Evolutionary conservation across 805 yeast species (phyloP).

Genomic region (Hanseniaspora valbyensis): DNA sequence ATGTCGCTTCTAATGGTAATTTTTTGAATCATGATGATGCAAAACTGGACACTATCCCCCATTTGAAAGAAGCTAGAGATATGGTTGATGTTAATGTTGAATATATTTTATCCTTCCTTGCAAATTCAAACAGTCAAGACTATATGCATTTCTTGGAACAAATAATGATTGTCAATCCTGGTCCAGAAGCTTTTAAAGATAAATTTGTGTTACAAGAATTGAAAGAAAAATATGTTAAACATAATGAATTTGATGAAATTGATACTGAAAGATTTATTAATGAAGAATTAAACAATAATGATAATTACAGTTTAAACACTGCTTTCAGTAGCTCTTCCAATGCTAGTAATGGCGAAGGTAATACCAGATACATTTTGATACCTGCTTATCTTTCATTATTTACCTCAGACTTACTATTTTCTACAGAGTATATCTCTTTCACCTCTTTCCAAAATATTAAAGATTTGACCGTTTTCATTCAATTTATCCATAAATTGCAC

Average conservation of each 20-base stretch:
- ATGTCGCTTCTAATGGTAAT: background rate
- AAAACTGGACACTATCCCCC: slow-evolving; percentile 19
- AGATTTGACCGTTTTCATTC: slow-evolving; percentile 32
- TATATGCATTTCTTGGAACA: slow-evolving; percentile 30
- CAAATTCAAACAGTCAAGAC: slow-evolving; percentile 41
- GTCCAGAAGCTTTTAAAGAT: slow-evolving; percentile 11
- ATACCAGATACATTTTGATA: slow-evolving; percentile 18
- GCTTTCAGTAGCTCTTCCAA: background rate
- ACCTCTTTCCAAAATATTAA: slow-evolving; percentile 32
- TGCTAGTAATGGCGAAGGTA: background rate
- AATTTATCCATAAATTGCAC: slow-evolving; percentile 31
- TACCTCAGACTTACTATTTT: slow-evolving; percentile 33
- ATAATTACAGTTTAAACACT: slow-evolving; percentile 17
- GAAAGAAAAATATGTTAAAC: background rate
- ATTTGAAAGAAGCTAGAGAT: slow-evolving; percentile 23
- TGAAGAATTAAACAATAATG: slow-evolving; percentile 14
- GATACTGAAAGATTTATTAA: slow-evolving; percentile 5
- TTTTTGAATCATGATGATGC: slow-evolving; percentile 8
- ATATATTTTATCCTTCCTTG: slow-evolving; percentile 35
- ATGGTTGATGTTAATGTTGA: slow-evolving; percentile 33
- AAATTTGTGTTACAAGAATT: slow-evolving; percentile 10
- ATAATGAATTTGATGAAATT: background rate
- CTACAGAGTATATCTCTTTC: slow-evolving; percentile 38
- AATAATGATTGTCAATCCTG: slow-evolving; percentile 10
- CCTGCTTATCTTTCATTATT: slow-evolving; percentile 30